Base-by-base conservation (phyloP, 2,329 filamentous ascomycete genomes). In the Raffaelea albimanens region DNA sequence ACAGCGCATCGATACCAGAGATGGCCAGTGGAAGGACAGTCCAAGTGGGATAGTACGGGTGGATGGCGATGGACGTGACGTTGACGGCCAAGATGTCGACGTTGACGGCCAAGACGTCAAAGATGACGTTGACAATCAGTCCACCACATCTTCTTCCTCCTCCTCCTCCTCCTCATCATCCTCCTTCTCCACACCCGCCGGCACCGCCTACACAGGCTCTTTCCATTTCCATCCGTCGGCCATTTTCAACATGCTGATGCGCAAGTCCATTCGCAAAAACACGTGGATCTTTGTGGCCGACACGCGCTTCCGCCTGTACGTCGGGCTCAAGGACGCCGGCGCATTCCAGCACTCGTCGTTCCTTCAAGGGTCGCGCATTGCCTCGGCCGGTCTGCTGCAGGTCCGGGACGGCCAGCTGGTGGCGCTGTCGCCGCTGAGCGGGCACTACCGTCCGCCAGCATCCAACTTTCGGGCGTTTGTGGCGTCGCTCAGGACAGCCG, bases 251-350 rank as follows among this genome's bases (percentile, higher is more conserved):
- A 84, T 85, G 53, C 71, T 95, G 5, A 72, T 93, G 16, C 79
- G 86, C 51, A 84, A 87, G 53, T 82, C 85, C 0, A 85, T 89
- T 36, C 85, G 82, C 63, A 88, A 88, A 53, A 90, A 91, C 58
- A 93, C 86, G 4, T 95, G 90, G 90, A 94, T 95, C 54, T 96
- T 95, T 58, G 89, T 90, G 8, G 84, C 85, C 21, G 89, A 95
- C 64, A 91, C 87, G 1, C 83, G 78, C 1, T 93, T 90, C 62
- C 80, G 86, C 1, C 71, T 95, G 0, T 95, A 95, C 61, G 80
- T 95, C 31, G 89, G 89, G 43, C 93, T 95, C 68, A 95, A 96
- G 59, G 80, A 86, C 61, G 84, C 82, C 4, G 90, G 90, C 11
- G 81, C 85, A 4, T 96, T 96, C 58, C 90, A 95, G 58, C 90